phyloP scores from a whole-genome alignment of 2,329 filamentous ascomycete genomes.

The Xylariomycetidae sp. region DNA sequence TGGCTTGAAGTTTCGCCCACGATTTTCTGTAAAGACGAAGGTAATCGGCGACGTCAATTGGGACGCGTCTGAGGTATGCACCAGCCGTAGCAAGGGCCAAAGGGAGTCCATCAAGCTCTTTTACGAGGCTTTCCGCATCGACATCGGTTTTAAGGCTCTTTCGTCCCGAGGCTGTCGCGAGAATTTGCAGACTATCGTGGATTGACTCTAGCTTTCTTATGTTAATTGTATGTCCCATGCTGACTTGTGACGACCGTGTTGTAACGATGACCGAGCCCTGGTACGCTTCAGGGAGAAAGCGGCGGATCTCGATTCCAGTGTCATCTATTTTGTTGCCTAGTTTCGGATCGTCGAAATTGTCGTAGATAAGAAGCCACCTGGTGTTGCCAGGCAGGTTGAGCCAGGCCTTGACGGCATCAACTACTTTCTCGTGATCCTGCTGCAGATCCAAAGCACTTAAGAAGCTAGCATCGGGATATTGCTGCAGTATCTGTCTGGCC shows the following conservation, averaged over 20 bases:
- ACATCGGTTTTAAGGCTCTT: conserved; percentile 21
- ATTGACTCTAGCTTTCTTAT: conserved; percentile 27
- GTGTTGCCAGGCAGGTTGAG: conserved; percentile 28
- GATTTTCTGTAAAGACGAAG: conserved; percentile 32
- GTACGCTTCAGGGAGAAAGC: conserved; percentile 25
- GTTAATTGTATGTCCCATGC: conserved; percentile 26
- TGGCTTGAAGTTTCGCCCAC: conserved; percentile 32
- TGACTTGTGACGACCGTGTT: conserved; percentile 28
- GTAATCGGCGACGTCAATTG: conserved; percentile 34
- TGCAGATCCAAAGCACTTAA: neutral
- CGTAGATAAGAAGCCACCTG: conserved; percentile 33
- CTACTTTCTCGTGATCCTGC: neutral
- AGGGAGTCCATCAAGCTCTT: conserved; percentile 38
- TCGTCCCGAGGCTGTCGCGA: conserved; percentile 23
- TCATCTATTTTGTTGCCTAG: conserved; percentile 12
- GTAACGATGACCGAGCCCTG: conserved; percentile 38
- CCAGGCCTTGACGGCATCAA: conserved; percentile 30
- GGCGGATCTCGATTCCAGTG: no score
- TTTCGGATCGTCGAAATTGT: conserved; percentile 36
- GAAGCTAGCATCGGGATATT: neutral
- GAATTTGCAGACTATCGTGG: conserved; percentile 26
- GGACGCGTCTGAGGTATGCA: conserved; percentile 34
- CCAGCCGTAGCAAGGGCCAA: conserved; percentile 43
- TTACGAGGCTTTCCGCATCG: conserved; percentile 24
- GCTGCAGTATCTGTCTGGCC: neutral